Conservation (phyloP, 2,329 filamentous ascomycete genomes). For the Phyllosticta citribraziliensis region DNA sequence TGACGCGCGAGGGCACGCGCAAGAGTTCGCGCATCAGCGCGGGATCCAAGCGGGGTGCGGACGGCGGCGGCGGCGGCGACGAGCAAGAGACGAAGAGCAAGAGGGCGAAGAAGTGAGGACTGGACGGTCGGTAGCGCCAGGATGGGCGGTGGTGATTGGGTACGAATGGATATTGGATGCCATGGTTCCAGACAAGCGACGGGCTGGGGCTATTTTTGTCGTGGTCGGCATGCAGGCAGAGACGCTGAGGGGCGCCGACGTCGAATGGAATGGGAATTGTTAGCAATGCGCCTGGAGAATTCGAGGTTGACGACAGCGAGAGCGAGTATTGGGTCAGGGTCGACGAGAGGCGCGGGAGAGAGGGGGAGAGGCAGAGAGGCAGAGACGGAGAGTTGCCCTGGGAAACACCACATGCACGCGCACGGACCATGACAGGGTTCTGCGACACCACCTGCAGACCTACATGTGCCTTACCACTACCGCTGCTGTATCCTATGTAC, state of each 20-base stretch:
- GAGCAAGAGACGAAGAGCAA: conserved; percentile 16
- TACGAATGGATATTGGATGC: background rate
- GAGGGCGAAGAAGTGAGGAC: conserved; percentile 2
- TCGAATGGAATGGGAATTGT: background rate
- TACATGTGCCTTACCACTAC: no score
- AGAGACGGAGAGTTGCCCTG: background rate
- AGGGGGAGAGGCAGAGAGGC: no score
- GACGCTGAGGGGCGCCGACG: background rate
- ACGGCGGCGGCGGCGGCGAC: conserved; percentile 8
- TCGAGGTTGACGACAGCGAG: background rate
- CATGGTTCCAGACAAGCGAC: background rate
- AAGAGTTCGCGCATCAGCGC: conserved; percentile 16
- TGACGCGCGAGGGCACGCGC: conserved; percentile 12
- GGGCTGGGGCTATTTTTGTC: background rate
- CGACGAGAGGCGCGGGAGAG: no score
- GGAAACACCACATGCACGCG: background rate
- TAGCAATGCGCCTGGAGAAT: background rate
- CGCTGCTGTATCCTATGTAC: no score
- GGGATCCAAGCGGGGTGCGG: conserved; percentile 14
- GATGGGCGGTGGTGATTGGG: background rate
- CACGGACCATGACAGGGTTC: background rate
- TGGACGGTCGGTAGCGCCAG: background rate
- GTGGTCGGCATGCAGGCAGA: background rate
- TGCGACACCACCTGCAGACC: background rate
- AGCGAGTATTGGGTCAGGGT: no score